A percentile compares a stretch with the other conserved stretches of the same genome.
Evolutionary conservation across 1,139 yeast genomes (phyloP).

Genomic region (Suhomyces guaymorum): DNA sequence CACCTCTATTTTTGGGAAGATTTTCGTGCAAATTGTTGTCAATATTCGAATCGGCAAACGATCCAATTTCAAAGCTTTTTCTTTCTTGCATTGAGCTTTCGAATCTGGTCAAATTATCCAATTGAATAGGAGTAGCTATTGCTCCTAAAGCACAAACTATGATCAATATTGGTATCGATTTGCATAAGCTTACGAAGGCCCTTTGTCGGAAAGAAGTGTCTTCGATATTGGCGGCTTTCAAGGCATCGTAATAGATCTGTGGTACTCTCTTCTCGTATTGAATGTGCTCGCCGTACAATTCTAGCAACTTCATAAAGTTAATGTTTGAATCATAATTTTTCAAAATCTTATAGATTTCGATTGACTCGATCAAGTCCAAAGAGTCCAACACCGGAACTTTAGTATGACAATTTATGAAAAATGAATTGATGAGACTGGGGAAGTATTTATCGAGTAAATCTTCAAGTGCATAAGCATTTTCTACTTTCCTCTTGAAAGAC

Average conservation of each 20-base stretch:
- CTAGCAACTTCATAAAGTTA: conserved; percentile 26
- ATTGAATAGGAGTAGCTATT: conserved; percentile 33
- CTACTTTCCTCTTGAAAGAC: conserved; percentile 20
- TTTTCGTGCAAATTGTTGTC: conserved; percentile 15
- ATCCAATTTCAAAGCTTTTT: conserved; percentile 20
- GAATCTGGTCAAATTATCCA: conserved; percentile 36
- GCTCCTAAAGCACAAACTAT: conserved; percentile 38
- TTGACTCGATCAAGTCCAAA: conserved; percentile 31
- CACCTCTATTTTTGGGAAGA: conserved; percentile 24
- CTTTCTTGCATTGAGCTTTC: conserved; percentile 34
- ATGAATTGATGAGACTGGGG: conserved; percentile 30
- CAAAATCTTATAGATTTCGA: conserved; percentile 32
- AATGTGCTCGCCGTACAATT: conserved; percentile 17
- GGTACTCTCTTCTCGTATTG: conserved; percentile 14
- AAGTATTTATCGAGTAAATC: conserved; percentile 23
- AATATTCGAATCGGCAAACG: conserved; percentile 16
- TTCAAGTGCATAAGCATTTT: conserved; percentile 22
- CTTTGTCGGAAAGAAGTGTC: conserved; percentile 23
- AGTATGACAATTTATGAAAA: conserved; percentile 37
- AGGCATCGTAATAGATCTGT: conserved; percentile 18
- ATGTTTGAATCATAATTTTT: conserved; percentile 21
- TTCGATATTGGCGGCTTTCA: conserved; percentile 16
- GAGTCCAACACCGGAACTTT: conserved; percentile 39
- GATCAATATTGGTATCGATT: conserved; percentile 30
- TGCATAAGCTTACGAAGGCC: conserved; percentile 27